Base-by-base conservation (phyloP, 805 yeast species). In the Myxozyma geophila region DNA sequence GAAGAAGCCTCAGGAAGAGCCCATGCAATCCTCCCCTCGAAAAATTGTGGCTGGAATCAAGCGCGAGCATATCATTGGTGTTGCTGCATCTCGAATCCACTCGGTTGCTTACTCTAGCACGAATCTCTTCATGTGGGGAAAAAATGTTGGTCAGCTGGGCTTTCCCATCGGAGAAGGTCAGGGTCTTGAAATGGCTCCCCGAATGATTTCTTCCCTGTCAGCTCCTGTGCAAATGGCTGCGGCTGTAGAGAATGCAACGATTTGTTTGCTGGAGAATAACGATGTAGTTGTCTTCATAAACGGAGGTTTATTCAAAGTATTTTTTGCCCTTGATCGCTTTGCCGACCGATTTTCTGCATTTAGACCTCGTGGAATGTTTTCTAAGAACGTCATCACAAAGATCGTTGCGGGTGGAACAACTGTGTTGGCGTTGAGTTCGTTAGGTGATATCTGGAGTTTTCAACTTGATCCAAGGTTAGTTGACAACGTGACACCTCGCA, bases 81-180 rank as follows among this genome's bases (percentile, higher is more conserved):
- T 85, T 28, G 78, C 86, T 0, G 86, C 88, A 19, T 89, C 96
- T 2, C 85, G 82, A 53, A 80, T 87, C 12, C 96, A 90, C 72
- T 85, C 93, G 3, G 80, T 86, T 19, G 89, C 83, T 0, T 87
- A 80, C 64, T 77, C 86, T 0, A 77, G 76, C 7, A 73, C 77
- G 49, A 83, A 82, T 9, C 67, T 88, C 1, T 83, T 77, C 64
- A 74, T 84, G 44, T 90, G 96, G 96, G 97, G 97, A 1, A 75
- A 87, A 43, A 89, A 90, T 71, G 76, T 85, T 41, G 97, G 97
- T 0, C 96, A 90, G 73, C 84, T 90, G 86, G 93, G 93, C 2
- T 77, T 83, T 55, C 70, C 78, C 6, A 62, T 76, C 17, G 62
- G 74, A 15, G 68, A 68, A 66, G 66, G 64, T 19, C 59, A 58